These are phyloP conservation scores for Chlorella vulgaris DNA, from an alignment of 139 green algal species.

Conservation along the genomic window DNA sequence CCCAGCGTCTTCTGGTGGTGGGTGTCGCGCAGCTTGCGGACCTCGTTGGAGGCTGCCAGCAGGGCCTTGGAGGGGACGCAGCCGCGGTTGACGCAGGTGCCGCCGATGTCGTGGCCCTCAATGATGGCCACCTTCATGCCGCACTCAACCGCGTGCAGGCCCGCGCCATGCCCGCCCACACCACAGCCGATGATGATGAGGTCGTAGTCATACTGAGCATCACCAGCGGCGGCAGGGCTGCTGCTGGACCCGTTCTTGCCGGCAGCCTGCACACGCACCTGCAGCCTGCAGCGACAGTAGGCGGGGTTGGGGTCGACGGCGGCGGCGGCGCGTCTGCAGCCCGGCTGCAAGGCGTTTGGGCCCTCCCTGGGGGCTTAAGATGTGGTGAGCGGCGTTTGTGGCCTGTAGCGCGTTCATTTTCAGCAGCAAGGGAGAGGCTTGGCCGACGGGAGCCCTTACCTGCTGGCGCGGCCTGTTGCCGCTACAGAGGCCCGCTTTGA, in stretches of 20 bases:
- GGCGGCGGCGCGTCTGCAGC: neutral
- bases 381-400: too few species aligned
- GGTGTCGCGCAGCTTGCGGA: conserved; percentile 88
- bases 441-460: too few species aligned
- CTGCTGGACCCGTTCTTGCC: conserved; percentile 31
- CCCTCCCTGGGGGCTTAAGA: too few species aligned
- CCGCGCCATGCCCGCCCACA: conserved; percentile 97
- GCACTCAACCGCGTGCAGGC: conserved; percentile 95
- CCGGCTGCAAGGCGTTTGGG: too few species aligned
- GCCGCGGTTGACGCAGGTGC: conserved; percentile 99
- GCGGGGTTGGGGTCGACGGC: neutral
- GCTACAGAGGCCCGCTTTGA: neutral
- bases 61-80: conserved; percentile 98
- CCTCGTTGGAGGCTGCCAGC: conserved; percentile 89
- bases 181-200: conserved; percentile 98
- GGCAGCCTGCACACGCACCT: conserved; percentile 1
- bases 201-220: conserved; percentile 94
- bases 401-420: too few species aligned
- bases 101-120: conserved; percentile 96
- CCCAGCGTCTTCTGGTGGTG: conserved; percentile 94
- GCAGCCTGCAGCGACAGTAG: neutral
- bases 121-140: conserved; percentile 97
- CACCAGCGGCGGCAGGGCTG: neutral
- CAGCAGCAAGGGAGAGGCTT: too few species aligned
- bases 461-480: neutral